Evolutionary conservation across 2,329 filamentous ascomycete species (phyloP), one percentile per base, ranked within the genome.

Genomic region (Metarhizium robertsii): DNA sequence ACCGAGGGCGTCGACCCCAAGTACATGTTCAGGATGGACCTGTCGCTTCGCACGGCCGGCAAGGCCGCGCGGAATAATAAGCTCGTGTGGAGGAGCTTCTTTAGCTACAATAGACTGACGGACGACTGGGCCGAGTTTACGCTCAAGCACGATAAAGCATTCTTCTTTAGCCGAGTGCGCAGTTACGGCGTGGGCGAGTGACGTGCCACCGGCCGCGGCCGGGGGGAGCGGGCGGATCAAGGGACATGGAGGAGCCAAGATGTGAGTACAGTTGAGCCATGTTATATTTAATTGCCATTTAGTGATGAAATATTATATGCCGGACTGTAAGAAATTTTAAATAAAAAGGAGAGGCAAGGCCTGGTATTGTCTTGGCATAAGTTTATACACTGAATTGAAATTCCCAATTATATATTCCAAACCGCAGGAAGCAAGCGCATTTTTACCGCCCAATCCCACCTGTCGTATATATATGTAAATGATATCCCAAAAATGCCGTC

Each of bases 101-200:
- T 90, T 83, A 92, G 86, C 73, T 92, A 95, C 67, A 95, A 97
- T 67, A 81, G 82, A 62, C 70, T 95, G 65, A 95, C 90, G 7
- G 91, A 95, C 67, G 92, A 96, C 70, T 94, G 89, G 88, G 89
- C 79, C 4, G 87, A 89, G 71, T 97, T 97, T 70, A 69, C 72
- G 14, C 69, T 84, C 43, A 80, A 78, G 67, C 81, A 86, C 61
- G 77, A 84, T 55, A 85, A 84, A 68, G 77, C 84, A 0, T 87
- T 81, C 64, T 82, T 85, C 65, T 88, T 86, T 61, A 87, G 84
- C 64, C 74, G 84, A 13, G 84, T 88, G 4, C 79, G 75, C 69
- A 84, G 81, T 60, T 86, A 85, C 60, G 81, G 81, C 0, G 63
- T 71, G 54, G 76, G 76, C 20, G 76, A 73, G 52, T 65, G 48